phyloP scores from a whole-genome alignment of 208 protist genomes.

The Trypanosoma congolense region DNA sequence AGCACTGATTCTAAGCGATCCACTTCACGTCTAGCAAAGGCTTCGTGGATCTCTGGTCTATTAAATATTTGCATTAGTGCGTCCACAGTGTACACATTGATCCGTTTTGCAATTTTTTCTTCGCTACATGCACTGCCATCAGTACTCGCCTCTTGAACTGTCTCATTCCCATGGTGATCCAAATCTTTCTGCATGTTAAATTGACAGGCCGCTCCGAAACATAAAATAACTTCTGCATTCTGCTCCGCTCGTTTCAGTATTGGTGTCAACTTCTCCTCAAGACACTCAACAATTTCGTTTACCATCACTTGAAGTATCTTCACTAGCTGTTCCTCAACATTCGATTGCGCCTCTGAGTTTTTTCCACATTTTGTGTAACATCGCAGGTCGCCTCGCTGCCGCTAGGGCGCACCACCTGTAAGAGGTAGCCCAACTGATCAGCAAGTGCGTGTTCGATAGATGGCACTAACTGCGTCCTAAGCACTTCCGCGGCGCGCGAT shows the following conservation, averaged over 20 bases:
- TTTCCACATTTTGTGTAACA: not conserved
- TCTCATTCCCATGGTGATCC: not conserved
- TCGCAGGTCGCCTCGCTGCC: not conserved
- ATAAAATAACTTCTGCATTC: constrained; percentile 34
- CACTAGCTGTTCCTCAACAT: constrained; percentile 11
- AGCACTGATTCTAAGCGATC: constrained; percentile 4
- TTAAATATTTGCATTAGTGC: constrained; percentile 18
- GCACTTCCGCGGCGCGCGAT: constrained; percentile 17
- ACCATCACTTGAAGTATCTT: constrained; percentile 20
- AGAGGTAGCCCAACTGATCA: constrained; percentile 28
- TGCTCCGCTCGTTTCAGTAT: constrained; percentile 16
- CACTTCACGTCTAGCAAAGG: constrained; percentile 22
- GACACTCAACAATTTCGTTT: constrained; percentile 10
- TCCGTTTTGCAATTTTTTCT: constrained; percentile 13
- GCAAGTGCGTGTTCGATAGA: constrained; percentile 16
- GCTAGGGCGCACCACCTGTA: not conserved
- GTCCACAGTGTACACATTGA: constrained; percentile 9
- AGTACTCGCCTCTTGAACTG: constrained; percentile 8
- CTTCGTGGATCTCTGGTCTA: constrained; percentile 13
- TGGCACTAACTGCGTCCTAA: constrained; percentile 21
- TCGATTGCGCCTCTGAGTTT: constrained; percentile 1
- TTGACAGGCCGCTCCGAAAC: constrained; percentile 32
- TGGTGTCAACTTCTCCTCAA: constrained; percentile 9
- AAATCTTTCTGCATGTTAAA: constrained; percentile 23
- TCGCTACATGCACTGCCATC: not conserved